Conservation (phyloP, 768 basidiomycete species). For the Amanita polypyramis region DNA sequence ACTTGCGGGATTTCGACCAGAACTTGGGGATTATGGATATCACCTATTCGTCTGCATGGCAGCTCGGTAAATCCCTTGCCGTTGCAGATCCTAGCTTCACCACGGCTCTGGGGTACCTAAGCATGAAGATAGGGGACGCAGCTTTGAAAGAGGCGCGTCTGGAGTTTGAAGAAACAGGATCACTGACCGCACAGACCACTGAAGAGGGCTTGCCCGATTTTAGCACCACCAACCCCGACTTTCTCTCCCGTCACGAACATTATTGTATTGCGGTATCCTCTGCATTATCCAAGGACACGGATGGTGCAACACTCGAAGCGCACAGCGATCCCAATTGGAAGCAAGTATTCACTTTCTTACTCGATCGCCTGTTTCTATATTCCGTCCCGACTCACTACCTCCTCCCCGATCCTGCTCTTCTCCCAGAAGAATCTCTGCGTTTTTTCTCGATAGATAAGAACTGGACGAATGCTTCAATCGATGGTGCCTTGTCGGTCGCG, state of each 20-base stretch:
- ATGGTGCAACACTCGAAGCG: neutral
- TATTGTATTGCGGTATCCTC: neutral
- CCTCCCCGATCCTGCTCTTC: conserved; percentile 3
- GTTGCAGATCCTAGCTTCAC: neutral
- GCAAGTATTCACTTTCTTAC: neutral
- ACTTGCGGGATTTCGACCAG: neutral
- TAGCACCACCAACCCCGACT: neutral
- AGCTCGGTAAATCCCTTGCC: neutral
- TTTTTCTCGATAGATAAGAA: conserved; percentile 5
- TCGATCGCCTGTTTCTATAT: neutral
- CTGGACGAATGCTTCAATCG: conserved; percentile 3
- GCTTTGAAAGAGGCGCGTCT: neutral
- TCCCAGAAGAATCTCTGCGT: conserved; percentile 2
- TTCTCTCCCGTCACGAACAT: neutral
- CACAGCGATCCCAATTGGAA: neutral
- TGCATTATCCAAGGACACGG: neutral
- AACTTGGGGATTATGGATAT: neutral
- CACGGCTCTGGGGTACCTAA: neutral
- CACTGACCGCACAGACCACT: neutral
- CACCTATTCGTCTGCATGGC: neutral
- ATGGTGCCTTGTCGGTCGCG: neutral
- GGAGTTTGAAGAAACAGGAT: neutral
- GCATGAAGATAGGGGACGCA: neutral
- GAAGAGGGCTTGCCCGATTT: neutral
- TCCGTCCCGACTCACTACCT: conserved; percentile 3